Evolutionary conservation across 2,329 filamentous ascomycete genomes (phyloP), one percentile per base, ranked within the genome.

Genomic region (Colletotrichum zoysiae): DNA sequence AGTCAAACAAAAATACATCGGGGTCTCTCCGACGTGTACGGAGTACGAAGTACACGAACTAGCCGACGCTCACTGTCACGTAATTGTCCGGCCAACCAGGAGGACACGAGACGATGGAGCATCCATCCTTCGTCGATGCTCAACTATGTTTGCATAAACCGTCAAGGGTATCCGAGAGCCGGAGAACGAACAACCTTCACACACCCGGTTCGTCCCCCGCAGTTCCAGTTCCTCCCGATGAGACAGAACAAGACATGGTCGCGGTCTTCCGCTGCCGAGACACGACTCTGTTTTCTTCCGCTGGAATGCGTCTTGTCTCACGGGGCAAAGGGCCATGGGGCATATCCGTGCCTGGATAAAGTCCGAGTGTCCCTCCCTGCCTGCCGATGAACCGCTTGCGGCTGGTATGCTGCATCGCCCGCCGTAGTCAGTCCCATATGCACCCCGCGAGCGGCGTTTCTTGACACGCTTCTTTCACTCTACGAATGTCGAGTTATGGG

Each of bases 291-390:
- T 48, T 58, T 64, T 40, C 40, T 14, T 51, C 35, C 65, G 40
- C 66, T 72, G 70, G 70, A 70, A 70, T 72, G 69, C n/a, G n/a
- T 20, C 1, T 33, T 70, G 70, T 72, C 66, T 60, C 55, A 33
- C 55, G 48, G 48, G 53, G 20, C 46, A 44, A 35, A 42, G 53
- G 38, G 55, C 33, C 35, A 23, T 23, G 20, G 30, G 3, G 16
- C 3, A 9, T 14, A 2, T n/a, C 23, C 18, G 46, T 20, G 14
- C 14, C 48, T 35, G 46, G 60, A 20, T 30, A 30, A 3, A 23
- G n/a, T 7, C 46, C n/a, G 16, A 26, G 44, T 16, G 23, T 30
- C 46, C 8, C 7, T 42, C 40, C 14, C 42, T 18, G 6, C 46
- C 46, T 42, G 61, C 6, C 8, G 38, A 40, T 4, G 9, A 30